These are phyloP conservation scores for Monosporozyma aerobia DNA, from an alignment of 805 yeast genomes.

Conservation along the genomic window DNA sequence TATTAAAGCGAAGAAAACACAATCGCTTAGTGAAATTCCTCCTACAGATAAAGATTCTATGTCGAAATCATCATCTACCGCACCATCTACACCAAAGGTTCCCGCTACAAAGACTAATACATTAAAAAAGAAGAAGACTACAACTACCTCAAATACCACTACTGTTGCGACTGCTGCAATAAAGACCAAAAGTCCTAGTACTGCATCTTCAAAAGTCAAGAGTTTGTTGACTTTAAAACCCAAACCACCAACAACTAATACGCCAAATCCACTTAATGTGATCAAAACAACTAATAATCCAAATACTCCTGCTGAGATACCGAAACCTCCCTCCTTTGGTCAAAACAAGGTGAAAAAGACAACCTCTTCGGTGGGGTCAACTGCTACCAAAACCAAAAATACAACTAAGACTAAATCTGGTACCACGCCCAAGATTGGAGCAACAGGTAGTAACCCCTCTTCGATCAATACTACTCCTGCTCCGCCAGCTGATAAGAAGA, in stretches of 20 bases:
- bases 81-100: not conserved
- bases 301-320: not conserved
- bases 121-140: not conserved
- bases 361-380: too few species aligned
- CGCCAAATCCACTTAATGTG: not conserved
- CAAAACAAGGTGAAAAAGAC: not conserved
- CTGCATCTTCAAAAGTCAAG: not conserved
- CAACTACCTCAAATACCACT: not conserved
- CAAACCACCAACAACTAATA: not conserved
- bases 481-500: not conserved
- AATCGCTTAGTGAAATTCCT: slow-evolving; percentile 1
- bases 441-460: not conserved
- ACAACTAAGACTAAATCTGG: slow-evolving; percentile 1
- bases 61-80: not conserved
- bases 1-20: slow-evolving; percentile 1
- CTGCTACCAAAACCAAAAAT: slow-evolving; percentile 8
- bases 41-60: not conserved
- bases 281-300: not conserved
- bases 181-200: not conserved
- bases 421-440: not conserved
- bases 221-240: not conserved
- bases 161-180: too few species aligned
- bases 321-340: not conserved
- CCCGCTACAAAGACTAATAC: not conserved
- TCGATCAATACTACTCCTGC: not conserved